A percentile compares a stretch with the other conserved stretches of the same genome.
phyloP scores from a whole-genome alignment of 2,329 filamentous ascomycete species.

The Aphanocladium album region DNA sequence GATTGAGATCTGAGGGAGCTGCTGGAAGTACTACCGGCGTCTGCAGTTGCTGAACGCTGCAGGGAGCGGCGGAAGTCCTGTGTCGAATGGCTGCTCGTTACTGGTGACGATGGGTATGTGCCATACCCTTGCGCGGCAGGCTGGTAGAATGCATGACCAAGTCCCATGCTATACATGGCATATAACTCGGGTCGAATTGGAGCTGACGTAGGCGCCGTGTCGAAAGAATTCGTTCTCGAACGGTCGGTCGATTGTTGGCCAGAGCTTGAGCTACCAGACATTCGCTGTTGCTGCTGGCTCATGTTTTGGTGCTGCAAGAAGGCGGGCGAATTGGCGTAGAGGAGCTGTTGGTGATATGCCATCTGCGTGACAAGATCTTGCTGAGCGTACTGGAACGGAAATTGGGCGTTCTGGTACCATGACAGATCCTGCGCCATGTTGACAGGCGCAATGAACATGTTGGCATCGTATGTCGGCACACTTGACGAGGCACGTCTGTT shows the following conservation, averaged over 20 bases:
- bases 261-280: constrained; percentile 22
- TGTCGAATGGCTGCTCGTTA: constrained; percentile 35
- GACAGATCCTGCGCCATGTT: constrained; percentile 42
- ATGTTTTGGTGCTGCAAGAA: constrained; percentile 32
- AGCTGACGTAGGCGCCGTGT: constrained; percentile 55
- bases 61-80: constrained; percentile 54
- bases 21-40: constrained; percentile 43
- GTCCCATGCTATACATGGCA: constrained; percentile 40
- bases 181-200: constrained; percentile 54
- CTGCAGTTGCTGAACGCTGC: constrained; percentile 49
- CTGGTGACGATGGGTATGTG: constrained; percentile 54
- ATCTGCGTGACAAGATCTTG: constrained; percentile 38
- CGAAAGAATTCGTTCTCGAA: constrained; percentile 58
- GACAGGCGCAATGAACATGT: constrained; percentile 41
- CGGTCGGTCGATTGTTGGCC: constrained; percentile 38
- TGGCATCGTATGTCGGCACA: constrained; percentile 45
- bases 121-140: constrained; percentile 40
- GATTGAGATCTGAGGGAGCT: constrained; percentile 61
- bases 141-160: constrained; percentile 43
- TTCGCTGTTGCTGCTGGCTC: constrained; percentile 23
- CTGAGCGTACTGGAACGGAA: constrained; percentile 37
- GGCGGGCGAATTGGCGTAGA: constrained; percentile 31
- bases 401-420: constrained; percentile 43
- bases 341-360: constrained; percentile 34
- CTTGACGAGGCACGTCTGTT: constrained; percentile 50